A percentile compares a stretch with the other conserved stretches of the same genome.
These are phyloP conservation scores for Mangifera indica DNA, from an alignment of 345 rosid species.

Conservation along the genomic window DNA sequence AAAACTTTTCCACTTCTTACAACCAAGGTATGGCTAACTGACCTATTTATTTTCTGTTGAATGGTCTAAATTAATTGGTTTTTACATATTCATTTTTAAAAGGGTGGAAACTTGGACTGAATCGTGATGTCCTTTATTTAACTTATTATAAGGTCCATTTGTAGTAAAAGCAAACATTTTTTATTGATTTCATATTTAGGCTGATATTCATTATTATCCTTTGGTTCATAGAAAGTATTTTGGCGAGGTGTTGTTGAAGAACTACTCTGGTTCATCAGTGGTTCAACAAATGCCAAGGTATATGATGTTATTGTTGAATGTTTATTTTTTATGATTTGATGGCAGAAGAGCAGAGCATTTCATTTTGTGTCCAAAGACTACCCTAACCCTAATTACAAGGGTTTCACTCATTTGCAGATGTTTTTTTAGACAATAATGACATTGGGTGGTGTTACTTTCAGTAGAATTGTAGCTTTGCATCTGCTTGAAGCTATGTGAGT, in stretches of 20 bases:
- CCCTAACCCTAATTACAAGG: neutral
- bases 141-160: neutral
- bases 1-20: constrained; percentile 82
- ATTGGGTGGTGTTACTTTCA: neutral
- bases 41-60: neutral
- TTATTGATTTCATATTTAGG: constrained; percentile 13
- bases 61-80: neutral
- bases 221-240: constrained; percentile 73
- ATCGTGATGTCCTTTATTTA: neutral
- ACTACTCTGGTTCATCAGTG: constrained; percentile 96
- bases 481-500: neutral
- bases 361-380: neutral
- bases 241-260: constrained; percentile 99
- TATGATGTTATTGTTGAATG: constrained; percentile 10
- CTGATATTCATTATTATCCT: constrained; percentile 21
- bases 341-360: neutral
- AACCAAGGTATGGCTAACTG: constrained; percentile 57
- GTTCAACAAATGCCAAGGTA: constrained; percentile 95
- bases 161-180: neutral
- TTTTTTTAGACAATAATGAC: neutral
- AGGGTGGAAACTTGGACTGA: neutral
- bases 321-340: constrained; percentile 8
- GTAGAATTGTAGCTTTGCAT: neutral
- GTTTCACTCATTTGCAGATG: neutral
- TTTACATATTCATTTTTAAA: neutral